Base-by-base conservation (phyloP, 2,329 filamentous ascomycete species). In the Sphaerulina musiva region DNA sequence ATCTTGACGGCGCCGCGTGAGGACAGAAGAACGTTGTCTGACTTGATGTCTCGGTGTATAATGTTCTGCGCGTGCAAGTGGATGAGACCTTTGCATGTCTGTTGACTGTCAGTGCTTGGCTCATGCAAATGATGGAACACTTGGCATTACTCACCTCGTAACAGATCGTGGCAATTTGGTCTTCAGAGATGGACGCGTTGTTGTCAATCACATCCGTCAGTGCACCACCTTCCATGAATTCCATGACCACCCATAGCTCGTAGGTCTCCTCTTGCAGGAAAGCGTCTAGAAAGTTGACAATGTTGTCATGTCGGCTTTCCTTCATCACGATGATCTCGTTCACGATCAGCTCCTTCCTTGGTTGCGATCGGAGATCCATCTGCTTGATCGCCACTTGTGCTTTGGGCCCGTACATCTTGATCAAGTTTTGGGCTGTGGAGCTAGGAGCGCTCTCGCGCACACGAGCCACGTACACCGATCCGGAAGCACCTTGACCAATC, bases 261-360 rank as follows among this genome's bases (percentile, higher is more conserved):
- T 87, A 82, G 66, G 88, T 90, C 72, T 93, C 92, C 71, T 96
- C 95, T 67, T 93, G 88, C 68, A 98, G 76, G 78, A 97, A 98
- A 3, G 92, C 91, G 65, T 98, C 93, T 34, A 98, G 77, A 75
- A 95, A 98, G 74, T 98, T 98, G 73, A 98, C 93, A 76, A 98
- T 98, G 73, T 98, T 98, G 57, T 87, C 85, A 72, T 98, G 93
- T 70, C 91, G 88, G 77, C 89, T 95, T 75, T 98, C 93, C 76
- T 97, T 96, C 93, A 98, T 98, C 56, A 98, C 93, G 76, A 98
- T 95, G 68, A 98, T 98, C 69, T 98, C 93, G 72, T 98, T 98
- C 50, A 98, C 93, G 68, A 98, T 98, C 67, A 98, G 77, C 73
- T 98, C 93, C 78, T 98, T 98, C 55, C 93, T 82, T 46, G 93